Conservation (phyloP, 2,329 filamentous ascomycete species). For the Xylaria sp. region DNA sequence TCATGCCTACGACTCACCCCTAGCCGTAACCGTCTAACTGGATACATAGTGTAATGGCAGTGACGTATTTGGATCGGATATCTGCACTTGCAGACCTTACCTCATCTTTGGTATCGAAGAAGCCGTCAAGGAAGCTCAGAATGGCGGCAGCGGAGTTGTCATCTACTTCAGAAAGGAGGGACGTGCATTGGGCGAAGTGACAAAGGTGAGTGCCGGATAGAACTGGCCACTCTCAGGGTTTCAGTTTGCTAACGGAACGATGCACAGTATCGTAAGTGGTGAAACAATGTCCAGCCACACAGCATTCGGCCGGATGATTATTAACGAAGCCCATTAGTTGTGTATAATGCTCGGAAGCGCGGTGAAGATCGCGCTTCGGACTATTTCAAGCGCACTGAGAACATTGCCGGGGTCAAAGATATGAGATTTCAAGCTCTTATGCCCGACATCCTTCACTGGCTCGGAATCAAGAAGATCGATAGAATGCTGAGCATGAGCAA, state of each 20-base stretch:
- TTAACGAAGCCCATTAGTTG: conserved; percentile 49
- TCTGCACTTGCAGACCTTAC: conserved; percentile 95
- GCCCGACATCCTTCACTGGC: conserved; percentile 97
- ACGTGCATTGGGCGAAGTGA: conserved; percentile 91
- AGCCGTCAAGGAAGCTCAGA: conserved; percentile 95
- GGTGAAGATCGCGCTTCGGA: conserved; percentile 82
- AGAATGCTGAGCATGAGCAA: conserved; percentile 99
- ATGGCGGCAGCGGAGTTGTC: conserved; percentile 89
- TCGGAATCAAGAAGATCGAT: conserved; percentile 98
- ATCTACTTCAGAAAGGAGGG: conserved; percentile 99
- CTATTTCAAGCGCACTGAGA: conserved; percentile 97
- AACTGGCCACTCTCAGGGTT: conserved; percentile 21
- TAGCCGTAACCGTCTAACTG: conserved; percentile 22
- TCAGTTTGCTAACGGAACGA: conserved; percentile 40
- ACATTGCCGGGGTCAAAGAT: conserved; percentile 93
- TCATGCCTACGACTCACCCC: conserved; percentile 7
- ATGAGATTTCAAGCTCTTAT: conserved; percentile 99
- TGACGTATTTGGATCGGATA: conserved; percentile 97
- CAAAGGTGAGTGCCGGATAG: conserved; percentile 68
- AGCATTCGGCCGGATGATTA: conserved; percentile 30
- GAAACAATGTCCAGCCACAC: conserved; percentile 28
- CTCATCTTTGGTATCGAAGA: conserved; percentile 97
- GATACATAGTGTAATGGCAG: conserved; percentile 79
- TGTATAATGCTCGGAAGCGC: conserved; percentile 82
- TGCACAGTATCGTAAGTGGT: conserved; percentile 53